These are phyloP conservation scores for Syncephalastrum racemosum DNA, from an alignment of 371 early-diverging fungal species.

Conservation along the genomic window DNA sequence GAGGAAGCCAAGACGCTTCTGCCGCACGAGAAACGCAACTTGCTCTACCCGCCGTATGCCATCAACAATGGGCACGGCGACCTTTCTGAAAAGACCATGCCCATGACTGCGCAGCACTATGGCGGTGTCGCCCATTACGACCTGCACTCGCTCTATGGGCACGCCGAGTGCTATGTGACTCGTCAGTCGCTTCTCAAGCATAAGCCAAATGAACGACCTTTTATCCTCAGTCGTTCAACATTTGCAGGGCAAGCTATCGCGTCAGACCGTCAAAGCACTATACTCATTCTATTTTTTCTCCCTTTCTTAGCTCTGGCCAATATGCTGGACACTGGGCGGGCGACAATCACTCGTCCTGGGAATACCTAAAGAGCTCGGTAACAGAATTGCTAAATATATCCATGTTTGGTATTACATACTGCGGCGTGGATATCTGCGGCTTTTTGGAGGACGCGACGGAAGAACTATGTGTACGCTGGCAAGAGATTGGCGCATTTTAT, in stretches of 20 bases:
- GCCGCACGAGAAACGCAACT: slow-evolving; percentile 24
- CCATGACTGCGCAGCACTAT: slow-evolving; percentile 57
- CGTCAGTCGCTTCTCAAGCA: slow-evolving; percentile 32
- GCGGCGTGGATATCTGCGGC: slow-evolving; percentile 75
- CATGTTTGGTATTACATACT: slow-evolving; percentile 66
- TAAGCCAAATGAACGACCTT: slow-evolving; percentile 58
- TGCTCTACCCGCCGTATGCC: slow-evolving; percentile 36
- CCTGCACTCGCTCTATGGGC: slow-evolving; percentile 68
- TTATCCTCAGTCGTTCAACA: slow-evolving; percentile 70
- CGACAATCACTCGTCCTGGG: slow-evolving; percentile 49
- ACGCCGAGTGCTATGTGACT: slow-evolving; percentile 55
- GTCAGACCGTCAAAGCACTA: too few species aligned
- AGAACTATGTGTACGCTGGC: slow-evolving; percentile 68
- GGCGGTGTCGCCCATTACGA: slow-evolving; percentile 58
- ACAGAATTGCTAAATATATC: slow-evolving; percentile 65
- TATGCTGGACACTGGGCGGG: slow-evolving; percentile 68
- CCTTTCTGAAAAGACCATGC: slow-evolving; percentile 55
- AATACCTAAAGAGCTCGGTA: slow-evolving; percentile 55
- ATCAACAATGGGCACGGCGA: slow-evolving; percentile 37
- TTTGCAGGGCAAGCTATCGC: slow-evolving; percentile 50
- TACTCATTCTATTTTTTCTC: neutral
- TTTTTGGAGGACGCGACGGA: slow-evolving; percentile 59
- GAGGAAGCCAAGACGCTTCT: slow-evolving; percentile 21
- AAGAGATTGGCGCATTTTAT: slow-evolving; percentile 71
- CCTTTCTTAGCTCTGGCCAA: slow-evolving; percentile 45